Conservation (phyloP, 2,329 filamentous ascomycete species). For the Uncinocarpus reesii region DNA sequence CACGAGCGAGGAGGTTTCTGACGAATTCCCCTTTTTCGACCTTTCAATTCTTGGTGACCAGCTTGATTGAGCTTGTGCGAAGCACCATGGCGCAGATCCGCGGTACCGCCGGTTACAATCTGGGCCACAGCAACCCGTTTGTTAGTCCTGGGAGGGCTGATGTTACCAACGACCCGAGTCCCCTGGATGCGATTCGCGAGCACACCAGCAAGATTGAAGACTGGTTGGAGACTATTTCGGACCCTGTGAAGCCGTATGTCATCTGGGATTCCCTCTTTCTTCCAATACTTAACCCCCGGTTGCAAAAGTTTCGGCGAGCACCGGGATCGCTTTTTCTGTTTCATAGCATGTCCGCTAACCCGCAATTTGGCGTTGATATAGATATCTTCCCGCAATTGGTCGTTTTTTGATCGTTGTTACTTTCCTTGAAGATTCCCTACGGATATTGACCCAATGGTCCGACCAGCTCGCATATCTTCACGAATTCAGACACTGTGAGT, state of each 20-base stretch:
- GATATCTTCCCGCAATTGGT: constrained; percentile 87
- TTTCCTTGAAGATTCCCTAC: constrained; percentile 89
- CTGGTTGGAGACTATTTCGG: constrained; percentile 71
- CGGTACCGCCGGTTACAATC: constrained; percentile 70
- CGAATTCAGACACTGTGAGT: constrained; percentile 85
- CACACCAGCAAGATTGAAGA: constrained; percentile 99
- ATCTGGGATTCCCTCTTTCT: background rate
- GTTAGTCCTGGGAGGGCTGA: constrained; percentile 50
- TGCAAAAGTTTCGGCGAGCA: background rate
- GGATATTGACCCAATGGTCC: constrained; percentile 94
- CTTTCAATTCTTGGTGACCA: background rate
- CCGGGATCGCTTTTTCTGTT: background rate
- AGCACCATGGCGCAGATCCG: constrained; percentile 44
- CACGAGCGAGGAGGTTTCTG: background rate
- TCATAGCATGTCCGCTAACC: background rate
- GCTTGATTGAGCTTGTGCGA: background rate
- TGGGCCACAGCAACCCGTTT: constrained; percentile 64
- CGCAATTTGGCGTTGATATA: constrained; percentile 31
- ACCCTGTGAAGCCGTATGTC: constrained; percentile 88
- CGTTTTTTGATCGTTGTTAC: constrained; percentile 97
- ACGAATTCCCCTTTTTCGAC: background rate
- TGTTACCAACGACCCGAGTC: constrained; percentile 58
- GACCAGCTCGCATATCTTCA: constrained; percentile 90
- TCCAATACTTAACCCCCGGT: background rate
- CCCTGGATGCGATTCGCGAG: constrained; percentile 78